A percentile compares a stretch with the other conserved stretches of the same genome.
These are phyloP conservation scores for Immersiella caudata DNA, from an alignment of 495 filamentous ascomycete species.

Conservation along the genomic window DNA sequence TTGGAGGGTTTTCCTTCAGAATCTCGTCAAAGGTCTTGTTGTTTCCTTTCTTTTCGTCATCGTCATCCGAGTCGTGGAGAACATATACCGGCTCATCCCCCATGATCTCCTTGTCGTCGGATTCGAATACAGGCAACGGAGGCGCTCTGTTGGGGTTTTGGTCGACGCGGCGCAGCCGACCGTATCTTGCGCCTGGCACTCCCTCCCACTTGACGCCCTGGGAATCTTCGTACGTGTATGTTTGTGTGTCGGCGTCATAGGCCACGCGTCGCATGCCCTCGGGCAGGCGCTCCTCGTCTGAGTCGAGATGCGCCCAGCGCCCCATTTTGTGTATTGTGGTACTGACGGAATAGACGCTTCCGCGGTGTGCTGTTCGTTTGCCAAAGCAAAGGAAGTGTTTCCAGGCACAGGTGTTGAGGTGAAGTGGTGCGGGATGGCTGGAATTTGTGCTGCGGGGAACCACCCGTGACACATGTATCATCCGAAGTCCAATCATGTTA, in stretches of 20 bases:
- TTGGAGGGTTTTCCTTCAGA: not conserved
- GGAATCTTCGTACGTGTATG: slow-evolving; percentile 52
- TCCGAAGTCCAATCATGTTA: not conserved
- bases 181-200: slow-evolving; percentile 49
- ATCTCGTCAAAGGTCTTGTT: slow-evolving; percentile 5
- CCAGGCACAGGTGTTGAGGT: not conserved
- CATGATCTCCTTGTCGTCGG: not conserved
- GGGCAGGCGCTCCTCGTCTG: slow-evolving; percentile 56
- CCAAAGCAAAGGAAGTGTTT: not conserved
- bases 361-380: not conserved
- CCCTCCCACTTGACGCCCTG: slow-evolving; percentile 48
- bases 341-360: not conserved
- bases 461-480: not conserved
- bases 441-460: not conserved
- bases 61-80: slow-evolving; percentile 19
- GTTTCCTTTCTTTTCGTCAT: not conserved
- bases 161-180: slow-evolving; percentile 41
- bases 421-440: not conserved
- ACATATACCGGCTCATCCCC: slow-evolving; percentile 22
- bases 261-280: slow-evolving; percentile 55
- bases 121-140: slow-evolving; percentile 16
- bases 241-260: slow-evolving; percentile 57
- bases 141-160: not conserved
- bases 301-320: slow-evolving; percentile 48
- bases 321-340: slow-evolving; percentile 32